These are phyloP conservation scores for Myriosclerotinia scirpicola DNA, from an alignment of 2,329 filamentous ascomycete species.

Conservation along the genomic window DNA sequence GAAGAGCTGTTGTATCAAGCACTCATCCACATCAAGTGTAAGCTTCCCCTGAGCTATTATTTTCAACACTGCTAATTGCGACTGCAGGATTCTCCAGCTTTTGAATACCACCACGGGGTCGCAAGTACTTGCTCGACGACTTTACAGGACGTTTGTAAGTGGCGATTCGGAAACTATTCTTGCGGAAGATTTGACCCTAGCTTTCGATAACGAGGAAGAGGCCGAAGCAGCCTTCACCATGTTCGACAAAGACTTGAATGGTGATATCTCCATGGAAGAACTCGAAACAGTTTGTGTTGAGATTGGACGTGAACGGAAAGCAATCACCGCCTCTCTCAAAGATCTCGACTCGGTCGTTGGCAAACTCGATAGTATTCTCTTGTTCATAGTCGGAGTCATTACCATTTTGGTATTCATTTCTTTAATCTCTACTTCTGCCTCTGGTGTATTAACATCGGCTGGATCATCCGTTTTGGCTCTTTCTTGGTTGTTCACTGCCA, in stretches of 20 bases:
- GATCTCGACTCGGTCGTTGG: slow-evolving; percentile 91
- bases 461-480: slow-evolving; percentile 85
- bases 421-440: slow-evolving; percentile 86
- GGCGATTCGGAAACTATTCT: slow-evolving; percentile 74
- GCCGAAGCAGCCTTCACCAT: slow-evolving; percentile 85
- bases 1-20: slow-evolving; percentile 63
- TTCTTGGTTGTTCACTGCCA: slow-evolving; percentile 89
- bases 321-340: slow-evolving; percentile 90
- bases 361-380: slow-evolving; percentile 84
- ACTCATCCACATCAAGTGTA: slow-evolving; percentile 79
- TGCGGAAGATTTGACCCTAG: slow-evolving; percentile 73
- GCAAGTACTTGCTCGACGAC: slow-evolving; percentile 80
- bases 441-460: slow-evolving; percentile 83
- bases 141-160: slow-evolving; percentile 83
- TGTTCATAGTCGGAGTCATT: slow-evolving; percentile 81
- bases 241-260: slow-evolving; percentile 96
- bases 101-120: slow-evolving; percentile 70
- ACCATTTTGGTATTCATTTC: slow-evolving; percentile 84
- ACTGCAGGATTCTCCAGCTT: slow-evolving; percentile 62
- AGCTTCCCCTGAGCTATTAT: slow-evolving; percentile 3
- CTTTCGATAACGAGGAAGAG: slow-evolving; percentile 81
- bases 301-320: slow-evolving; percentile 90
- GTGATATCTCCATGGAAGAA: slow-evolving; percentile 94
- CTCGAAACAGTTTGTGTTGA: slow-evolving; percentile 91
- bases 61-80: slow-evolving; percentile 25